Base-by-base conservation (phyloP, 2,329 filamentous ascomycete species). In the Sporothrix humicola region DNA sequence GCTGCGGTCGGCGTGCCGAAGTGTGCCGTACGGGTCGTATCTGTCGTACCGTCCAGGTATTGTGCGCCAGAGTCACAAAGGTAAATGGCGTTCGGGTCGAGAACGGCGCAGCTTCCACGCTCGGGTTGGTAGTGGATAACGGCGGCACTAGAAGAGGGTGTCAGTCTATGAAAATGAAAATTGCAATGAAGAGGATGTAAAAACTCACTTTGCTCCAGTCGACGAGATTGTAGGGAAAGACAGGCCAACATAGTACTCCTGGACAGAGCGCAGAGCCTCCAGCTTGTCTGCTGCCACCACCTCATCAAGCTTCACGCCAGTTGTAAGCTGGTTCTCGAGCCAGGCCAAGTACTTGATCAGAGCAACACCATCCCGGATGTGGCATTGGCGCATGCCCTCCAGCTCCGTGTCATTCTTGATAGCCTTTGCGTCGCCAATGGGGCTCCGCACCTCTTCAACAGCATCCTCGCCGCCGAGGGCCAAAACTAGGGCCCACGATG, bases 61-160 rank as follows among this genome's bases (percentile, higher is more conserved):
- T 99, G 96, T n/a, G 93, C 96, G 26, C 96, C 96, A 26, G 96
- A 98, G 82, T 99, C 96, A 81, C 96, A 99, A 2, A 99, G 89
- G 79, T 99, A 99, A 74, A 99, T 90, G 15, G 91, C 90, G 7
- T 90, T 89, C 0, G 94, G 93, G 77, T 99, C 94, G 77, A 99
- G 94, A 42, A 88, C 84, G 9, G 94, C 89, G 82, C 95, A 98
- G 76, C 87, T 91, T 23, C 92, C 94, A 72, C 88, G 90, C 79
- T 97, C 93, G 0, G 96, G 95, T 77, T 92, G 93, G 85, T 99
- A 99, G 81, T 99, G 96, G 73, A 99, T 99, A 13, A 99, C 89
- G 5, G 96, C 96, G 73, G 94, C 96, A 81, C 96, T 97, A 7
- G 10, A 44, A 13, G 48, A 44, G 4, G 42, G 17, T 23, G 59